Evolutionary conservation across 805 yeast genomes (phyloP).

Genomic region (Spathaspora sp.): DNA sequence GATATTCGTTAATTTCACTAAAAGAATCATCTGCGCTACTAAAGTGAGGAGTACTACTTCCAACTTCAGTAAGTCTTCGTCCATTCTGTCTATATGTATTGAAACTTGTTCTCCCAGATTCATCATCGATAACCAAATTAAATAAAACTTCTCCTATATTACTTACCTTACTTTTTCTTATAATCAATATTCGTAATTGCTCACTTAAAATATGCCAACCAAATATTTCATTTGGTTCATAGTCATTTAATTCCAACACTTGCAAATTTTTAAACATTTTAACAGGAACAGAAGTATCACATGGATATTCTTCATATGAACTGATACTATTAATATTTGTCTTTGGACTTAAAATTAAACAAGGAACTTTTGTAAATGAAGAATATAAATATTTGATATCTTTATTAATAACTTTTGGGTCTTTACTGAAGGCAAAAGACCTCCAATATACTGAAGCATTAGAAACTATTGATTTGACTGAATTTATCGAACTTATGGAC

Average conservation of each 20-base stretch:
- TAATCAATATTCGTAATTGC: conserved; percentile 49
- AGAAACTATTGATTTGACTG: conserved; percentile 49
- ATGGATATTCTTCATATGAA: conserved; percentile 68
- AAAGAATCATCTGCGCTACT: conserved; percentile 11
- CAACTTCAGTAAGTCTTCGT: conserved; percentile 6
- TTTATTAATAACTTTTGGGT: conserved; percentile 43
- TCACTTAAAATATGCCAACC: conserved; percentile 63
- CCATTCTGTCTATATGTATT: conserved; percentile 16
- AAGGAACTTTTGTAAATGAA: conserved; percentile 64
- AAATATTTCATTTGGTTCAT: conserved; percentile 61
- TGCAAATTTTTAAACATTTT: conserved; percentile 57
- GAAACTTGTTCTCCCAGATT: conserved; percentile 35
- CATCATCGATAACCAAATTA: conserved; percentile 53
- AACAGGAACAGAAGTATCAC: conserved; percentile 68
- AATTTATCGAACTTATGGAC: conserved; percentile 56
- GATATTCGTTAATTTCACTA: conserved; percentile 8
- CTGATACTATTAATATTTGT: conserved; percentile 53
- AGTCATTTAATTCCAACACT: conserved; percentile 55
- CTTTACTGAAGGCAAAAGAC: conserved; percentile 30
- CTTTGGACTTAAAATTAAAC: conserved; percentile 58
- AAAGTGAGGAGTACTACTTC: not conserved
- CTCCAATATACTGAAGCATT: conserved; percentile 42
- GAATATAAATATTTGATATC: conserved; percentile 56
- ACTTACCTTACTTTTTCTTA: conserved; percentile 47
- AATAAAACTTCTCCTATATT: conserved; percentile 52